Conservation (phyloP, 2,329 filamentous ascomycete genomes). For the Fusarium hainanense region DNA sequence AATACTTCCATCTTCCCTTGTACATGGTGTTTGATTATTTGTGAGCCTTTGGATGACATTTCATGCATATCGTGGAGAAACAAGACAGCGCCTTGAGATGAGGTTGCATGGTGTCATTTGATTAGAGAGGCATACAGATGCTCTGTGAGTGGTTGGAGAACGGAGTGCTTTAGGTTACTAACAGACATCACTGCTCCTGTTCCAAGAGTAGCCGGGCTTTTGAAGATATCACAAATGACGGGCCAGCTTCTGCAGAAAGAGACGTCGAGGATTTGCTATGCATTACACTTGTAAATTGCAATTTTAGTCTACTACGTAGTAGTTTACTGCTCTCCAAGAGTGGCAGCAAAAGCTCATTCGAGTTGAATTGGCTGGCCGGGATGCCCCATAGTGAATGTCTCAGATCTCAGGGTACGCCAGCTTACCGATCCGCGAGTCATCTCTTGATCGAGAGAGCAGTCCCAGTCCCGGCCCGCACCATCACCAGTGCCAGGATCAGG, state of each 20-base stretch:
- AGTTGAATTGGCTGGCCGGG: not conserved
- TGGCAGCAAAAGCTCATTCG: not conserved
- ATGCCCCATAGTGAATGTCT: slow-evolving; percentile 30
- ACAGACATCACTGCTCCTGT: not conserved
- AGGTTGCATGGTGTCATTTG: not conserved
- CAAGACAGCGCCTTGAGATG: not conserved
- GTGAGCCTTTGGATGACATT: not conserved
- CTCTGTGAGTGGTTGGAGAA: not conserved
- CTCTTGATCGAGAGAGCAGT: not conserved
- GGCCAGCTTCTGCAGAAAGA: not conserved
- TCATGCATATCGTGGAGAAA: slow-evolving; percentile 1
- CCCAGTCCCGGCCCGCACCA: not conserved
- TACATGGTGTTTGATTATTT: not conserved
- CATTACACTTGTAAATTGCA: not conserved
- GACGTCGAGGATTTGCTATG: not conserved
- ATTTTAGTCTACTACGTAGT: not conserved
- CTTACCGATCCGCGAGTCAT: slow-evolving; percentile 29
- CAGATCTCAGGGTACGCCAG: slow-evolving; percentile 32
- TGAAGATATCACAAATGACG: not conserved
- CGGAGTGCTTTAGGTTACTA: not conserved
- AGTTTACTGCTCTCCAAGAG: slow-evolving; percentile 14
- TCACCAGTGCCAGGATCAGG: too few relatives aligned
- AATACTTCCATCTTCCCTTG: not conserved
- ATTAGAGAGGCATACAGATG: not conserved
- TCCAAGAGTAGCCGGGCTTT: not conserved